phyloP scores from a whole-genome alignment of 2,329 filamentous ascomycete species.

The Pezicula neosporulosa region DNA sequence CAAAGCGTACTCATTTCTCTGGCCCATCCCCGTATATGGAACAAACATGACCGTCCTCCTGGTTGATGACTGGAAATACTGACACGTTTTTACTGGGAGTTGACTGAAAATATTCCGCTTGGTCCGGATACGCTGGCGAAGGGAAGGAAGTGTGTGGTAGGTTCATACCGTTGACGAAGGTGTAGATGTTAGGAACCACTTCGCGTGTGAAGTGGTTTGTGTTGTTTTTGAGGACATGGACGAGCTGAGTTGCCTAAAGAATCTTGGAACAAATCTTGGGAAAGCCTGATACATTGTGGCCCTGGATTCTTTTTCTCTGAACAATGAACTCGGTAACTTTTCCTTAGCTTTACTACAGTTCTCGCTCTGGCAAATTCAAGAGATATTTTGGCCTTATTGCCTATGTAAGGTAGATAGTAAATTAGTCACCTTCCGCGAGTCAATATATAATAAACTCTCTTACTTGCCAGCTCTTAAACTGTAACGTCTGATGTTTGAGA shows the following conservation, averaged over 20 bases:
- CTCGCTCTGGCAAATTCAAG: no score
- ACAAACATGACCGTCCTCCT: neutral
- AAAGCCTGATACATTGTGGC: neutral
- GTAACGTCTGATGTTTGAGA: no score
- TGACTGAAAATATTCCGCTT: slow-evolving; percentile 33
- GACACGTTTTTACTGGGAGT: slow-evolving; percentile 11
- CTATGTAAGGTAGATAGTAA: no score
- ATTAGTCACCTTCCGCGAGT: no score
- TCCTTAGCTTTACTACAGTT: no score
- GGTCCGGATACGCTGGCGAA: slow-evolving; percentile 15
- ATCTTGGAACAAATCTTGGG: neutral
- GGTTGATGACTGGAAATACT: slow-evolving; percentile 6
- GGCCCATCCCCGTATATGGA: slow-evolving; percentile 2
- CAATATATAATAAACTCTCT: no score
- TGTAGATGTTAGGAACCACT: slow-evolving; percentile 30
- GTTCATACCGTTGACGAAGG: slow-evolving; percentile 33
- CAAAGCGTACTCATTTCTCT: neutral
- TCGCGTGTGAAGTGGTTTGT: slow-evolving; percentile 35
- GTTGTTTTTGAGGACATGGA: slow-evolving; percentile 34
- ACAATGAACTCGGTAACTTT: no score
- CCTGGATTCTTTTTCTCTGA: no score
- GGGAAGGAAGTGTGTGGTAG: slow-evolving; percentile 6
- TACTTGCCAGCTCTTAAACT: no score
- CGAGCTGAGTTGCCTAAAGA: neutral
- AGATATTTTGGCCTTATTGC: no score